A percentile compares a stretch with the other conserved stretches of the same genome.
Conservation (phyloP, 2,329 filamentous ascomycete genomes). For the Neoscytalidium dimidiatum region DNA sequence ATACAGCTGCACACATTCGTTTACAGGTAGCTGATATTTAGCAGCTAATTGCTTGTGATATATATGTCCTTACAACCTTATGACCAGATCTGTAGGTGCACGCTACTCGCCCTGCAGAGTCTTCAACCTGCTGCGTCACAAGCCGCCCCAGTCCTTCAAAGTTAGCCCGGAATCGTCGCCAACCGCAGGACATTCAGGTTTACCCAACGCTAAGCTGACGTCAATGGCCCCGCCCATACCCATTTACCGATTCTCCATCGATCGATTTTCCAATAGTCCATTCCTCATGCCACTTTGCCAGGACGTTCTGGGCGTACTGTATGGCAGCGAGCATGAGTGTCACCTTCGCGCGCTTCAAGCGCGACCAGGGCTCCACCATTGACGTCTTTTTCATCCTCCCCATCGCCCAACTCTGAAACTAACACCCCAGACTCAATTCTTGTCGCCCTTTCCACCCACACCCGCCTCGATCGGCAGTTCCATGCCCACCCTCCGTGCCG, state of each 20-base stretch:
- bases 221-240: neutral
- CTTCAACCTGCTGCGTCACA: no score
- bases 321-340: neutral
- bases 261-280: no score
- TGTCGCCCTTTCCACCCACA: neutral
- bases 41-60: no score
- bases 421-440: neutral
- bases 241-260: neutral
- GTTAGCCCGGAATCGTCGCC: neutral
- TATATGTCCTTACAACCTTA: no score
- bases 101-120: no score
- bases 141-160: neutral
- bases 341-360: neutral
- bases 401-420: neutral
- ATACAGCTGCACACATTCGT: no score
- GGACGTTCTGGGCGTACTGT: no score
- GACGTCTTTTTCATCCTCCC: neutral
- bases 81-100: no score
- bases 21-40: no score
- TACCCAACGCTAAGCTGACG: neutral
- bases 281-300: no score
- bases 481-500: constrained; percentile 87
- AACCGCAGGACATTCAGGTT: neutral
- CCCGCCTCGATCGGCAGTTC: constrained; percentile 62
- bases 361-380: neutral